Conservation (phyloP, 352 stramenopile species). For the Halophytophthora batemanensis region DNA sequence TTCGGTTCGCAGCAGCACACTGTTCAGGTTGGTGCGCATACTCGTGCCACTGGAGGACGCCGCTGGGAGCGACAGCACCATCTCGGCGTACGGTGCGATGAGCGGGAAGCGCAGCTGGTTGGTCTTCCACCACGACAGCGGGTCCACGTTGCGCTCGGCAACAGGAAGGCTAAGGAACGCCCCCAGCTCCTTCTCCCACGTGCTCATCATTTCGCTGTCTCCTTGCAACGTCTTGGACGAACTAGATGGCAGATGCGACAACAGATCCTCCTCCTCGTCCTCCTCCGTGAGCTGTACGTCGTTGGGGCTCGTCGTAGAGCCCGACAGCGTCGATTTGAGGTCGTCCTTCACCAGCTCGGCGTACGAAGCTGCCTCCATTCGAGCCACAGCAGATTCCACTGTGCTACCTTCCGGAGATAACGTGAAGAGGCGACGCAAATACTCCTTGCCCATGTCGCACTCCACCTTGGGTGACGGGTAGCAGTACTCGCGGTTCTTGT, state of each 20-base stretch:
- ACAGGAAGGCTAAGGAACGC: constrained; percentile 74
- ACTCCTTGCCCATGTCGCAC: constrained; percentile 49
- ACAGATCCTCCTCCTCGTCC: constrained; percentile 72
- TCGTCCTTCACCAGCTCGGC: constrained; percentile 23
- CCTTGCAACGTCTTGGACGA: constrained; percentile 42
- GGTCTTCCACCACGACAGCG: constrained; percentile 71
- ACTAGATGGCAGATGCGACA: constrained; percentile 65
- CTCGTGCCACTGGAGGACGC: constrained; percentile 59
- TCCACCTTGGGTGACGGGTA: constrained; percentile 60
- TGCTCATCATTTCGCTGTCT: constrained; percentile 50
- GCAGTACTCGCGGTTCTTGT: constrained; percentile 81
- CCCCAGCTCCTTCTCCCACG: constrained; percentile 73
- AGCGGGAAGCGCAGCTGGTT: constrained; percentile 79
- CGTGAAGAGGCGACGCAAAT: constrained; percentile 57
- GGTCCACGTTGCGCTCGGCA: constrained; percentile 69
- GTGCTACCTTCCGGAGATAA: constrained; percentile 21
- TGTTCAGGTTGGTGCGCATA: constrained; percentile 40
- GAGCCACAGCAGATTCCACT: constrained; percentile 15
- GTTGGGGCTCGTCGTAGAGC: constrained; percentile 9
- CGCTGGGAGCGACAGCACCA: constrained; percentile 66
- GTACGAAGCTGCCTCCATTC: constrained; percentile 21
- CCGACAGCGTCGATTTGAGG: constrained; percentile 7
- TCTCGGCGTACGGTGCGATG: constrained; percentile 71
- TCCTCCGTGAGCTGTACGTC: constrained; percentile 34
- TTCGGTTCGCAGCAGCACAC: constrained; percentile 59